These are phyloP conservation scores for Pseudozyma sp. DNA, from an alignment of 1,284 basidiomycete species.

Conservation along the genomic window DNA sequence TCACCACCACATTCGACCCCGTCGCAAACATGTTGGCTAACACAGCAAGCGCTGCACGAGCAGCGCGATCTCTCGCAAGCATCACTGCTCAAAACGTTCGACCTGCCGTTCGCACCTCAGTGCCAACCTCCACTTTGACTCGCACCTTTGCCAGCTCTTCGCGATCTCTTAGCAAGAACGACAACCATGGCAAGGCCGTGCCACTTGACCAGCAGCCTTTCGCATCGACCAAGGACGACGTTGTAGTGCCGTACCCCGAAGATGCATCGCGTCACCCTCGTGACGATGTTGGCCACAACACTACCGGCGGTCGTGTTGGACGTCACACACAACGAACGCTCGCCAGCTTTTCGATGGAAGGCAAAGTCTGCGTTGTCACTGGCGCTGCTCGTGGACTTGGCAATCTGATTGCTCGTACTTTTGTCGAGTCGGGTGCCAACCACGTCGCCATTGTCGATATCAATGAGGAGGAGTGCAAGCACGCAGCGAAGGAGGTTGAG, in stretches of 20 bases:
- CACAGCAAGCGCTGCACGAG: conserved; percentile 21
- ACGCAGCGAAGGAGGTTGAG: conserved; percentile 80
- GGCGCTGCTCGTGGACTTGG: conserved; percentile 84
- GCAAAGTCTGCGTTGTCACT: conserved; percentile 90
- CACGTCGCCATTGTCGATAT: conserved; percentile 86
- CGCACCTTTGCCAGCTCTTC: conserved; percentile 34
- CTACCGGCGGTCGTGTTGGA: conserved; percentile 55
- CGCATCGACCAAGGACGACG: conserved; percentile 42
- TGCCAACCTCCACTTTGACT: conserved; percentile 14
- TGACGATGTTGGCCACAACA: conserved; percentile 59
- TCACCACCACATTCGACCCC: conserved; percentile 5
- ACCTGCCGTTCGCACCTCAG: conserved; percentile 4
- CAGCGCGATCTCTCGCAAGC: conserved; percentile 19
- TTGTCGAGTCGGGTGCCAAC: conserved; percentile 88
- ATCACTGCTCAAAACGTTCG: conserved; percentile 17
- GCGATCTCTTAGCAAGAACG: conserved; percentile 23
- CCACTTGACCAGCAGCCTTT: conserved; percentile 27
- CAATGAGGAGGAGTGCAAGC: conserved; percentile 78
- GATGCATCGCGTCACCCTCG: conserved; percentile 45
- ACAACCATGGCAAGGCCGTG: conserved; percentile 35
- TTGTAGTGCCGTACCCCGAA: conserved; percentile 38
- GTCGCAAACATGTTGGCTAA: conserved; percentile 14
- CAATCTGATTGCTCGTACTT: conserved; percentile 74
- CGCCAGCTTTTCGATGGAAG: conserved; percentile 61
- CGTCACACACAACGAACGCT: conserved; percentile 56